Evolutionary conservation across 2,329 filamentous ascomycete species (phyloP).

Genomic region (Plectosphaerella sp.): DNA sequence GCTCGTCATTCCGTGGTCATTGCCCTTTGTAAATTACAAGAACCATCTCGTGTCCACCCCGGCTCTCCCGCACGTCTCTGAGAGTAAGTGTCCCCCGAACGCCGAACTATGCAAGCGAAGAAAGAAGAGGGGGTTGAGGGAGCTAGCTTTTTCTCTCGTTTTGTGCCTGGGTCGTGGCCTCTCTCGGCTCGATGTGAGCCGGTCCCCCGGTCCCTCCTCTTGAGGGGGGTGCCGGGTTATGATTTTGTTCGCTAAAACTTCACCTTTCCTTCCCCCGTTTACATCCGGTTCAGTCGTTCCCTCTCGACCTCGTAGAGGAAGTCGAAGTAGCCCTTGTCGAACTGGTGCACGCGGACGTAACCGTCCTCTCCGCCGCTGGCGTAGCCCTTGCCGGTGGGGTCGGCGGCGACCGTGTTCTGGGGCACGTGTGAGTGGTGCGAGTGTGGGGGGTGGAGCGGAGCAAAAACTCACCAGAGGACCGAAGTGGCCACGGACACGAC

Average conservation of each 20-base stretch:
- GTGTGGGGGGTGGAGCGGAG: too few relatives aligned
- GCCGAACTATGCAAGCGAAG: slow-evolving; percentile 1
- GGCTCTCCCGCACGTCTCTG: background rate
- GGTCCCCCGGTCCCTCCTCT: too few relatives aligned
- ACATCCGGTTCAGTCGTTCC: slow-evolving; percentile 56
- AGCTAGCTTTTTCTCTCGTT: background rate
- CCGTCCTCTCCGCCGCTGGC: slow-evolving; percentile 96
- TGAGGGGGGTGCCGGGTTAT: background rate
- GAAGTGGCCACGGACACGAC: slow-evolving; percentile 94
- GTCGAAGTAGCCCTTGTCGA: slow-evolving; percentile 98
- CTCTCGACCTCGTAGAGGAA: slow-evolving; percentile 98
- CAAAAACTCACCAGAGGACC: slow-evolving; percentile 63
- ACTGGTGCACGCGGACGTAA: slow-evolving; percentile 97
- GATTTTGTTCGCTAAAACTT: background rate
- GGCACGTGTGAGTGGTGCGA: slow-evolving; percentile 2
- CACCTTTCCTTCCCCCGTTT: slow-evolving; percentile 12
- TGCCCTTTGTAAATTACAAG: slow-evolving; percentile 1
- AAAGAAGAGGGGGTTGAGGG: background rate
- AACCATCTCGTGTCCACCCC: background rate
- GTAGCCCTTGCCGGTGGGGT: slow-evolving; percentile 88
- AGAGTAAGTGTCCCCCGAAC: background rate
- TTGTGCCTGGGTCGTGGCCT: background rate
- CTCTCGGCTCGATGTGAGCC: background rate
- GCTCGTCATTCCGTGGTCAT: background rate
- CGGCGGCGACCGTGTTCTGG: slow-evolving; percentile 86